Conservation (phyloP, 140 eudicot species). For the Flaveria floridana region DNA sequence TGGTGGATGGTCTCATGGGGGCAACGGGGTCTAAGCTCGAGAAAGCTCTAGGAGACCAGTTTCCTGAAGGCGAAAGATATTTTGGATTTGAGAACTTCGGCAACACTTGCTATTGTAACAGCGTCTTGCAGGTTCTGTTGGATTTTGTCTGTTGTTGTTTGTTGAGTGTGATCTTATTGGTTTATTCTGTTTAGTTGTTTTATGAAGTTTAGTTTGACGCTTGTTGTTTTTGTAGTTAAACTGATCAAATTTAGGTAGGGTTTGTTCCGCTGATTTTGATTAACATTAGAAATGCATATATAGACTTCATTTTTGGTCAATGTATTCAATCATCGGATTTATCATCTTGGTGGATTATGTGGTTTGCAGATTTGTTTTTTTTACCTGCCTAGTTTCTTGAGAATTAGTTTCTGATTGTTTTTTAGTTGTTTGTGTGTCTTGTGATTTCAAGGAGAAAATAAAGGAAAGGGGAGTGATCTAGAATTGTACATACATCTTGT, state of each 20-base stretch:
- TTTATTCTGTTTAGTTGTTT: not conserved
- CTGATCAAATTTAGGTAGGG: not conserved
- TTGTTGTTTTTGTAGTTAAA: conserved; percentile 5
- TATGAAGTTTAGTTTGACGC: not conserved
- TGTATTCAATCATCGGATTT: not conserved
- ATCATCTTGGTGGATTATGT: not conserved
- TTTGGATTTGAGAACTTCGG: conserved; percentile 88
- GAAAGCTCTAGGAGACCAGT: conserved; percentile 86
- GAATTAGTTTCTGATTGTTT: not conserved
- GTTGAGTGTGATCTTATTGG: not conserved
- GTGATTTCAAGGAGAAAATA: not conserved
- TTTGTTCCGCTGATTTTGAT: not conserved
- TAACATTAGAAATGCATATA: not conserved
- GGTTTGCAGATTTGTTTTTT: not conserved
- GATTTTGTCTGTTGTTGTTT: no score
- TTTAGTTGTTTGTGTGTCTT: not conserved
- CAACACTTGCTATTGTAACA: conserved; percentile 89
- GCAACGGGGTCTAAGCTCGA: conserved; percentile 86
- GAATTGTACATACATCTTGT: not conserved
- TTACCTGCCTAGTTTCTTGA: not conserved
- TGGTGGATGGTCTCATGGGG: conserved; percentile 82
- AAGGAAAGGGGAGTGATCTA: not conserved
- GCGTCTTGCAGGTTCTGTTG: conserved; percentile 70
- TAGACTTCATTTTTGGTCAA: conserved; percentile 1
- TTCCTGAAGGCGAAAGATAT: conserved; percentile 84